These are phyloP conservation scores for Crithidia expoeki DNA, from an alignment of 208 protist species.

Conservation along the genomic window DNA sequence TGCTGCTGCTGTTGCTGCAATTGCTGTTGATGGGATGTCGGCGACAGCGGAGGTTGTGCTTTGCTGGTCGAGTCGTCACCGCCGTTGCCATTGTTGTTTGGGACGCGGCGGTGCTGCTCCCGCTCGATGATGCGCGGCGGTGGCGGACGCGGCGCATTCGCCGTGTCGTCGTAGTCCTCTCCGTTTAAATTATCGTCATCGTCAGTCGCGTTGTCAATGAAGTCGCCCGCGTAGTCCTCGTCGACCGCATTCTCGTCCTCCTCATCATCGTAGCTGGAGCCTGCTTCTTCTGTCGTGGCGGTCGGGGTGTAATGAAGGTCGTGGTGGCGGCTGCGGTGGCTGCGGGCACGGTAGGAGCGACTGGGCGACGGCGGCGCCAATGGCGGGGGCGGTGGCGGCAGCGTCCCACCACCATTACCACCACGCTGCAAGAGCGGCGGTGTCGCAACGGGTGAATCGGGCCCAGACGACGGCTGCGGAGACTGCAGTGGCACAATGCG, in stretches of 20 bases:
- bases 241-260: constrained; percentile 13
- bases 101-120: constrained; percentile 72
- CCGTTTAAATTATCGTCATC: constrained; percentile 14
- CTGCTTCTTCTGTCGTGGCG: constrained; percentile 83
- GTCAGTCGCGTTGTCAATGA: constrained; percentile 23
- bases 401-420: background rate
- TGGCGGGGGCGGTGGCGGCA: background rate
- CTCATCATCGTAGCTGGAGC: constrained; percentile 55
- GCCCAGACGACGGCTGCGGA: constrained; percentile 33
- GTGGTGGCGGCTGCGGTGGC: constrained; percentile 24
- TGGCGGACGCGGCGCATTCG: constrained; percentile 23
- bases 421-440: constrained; percentile 25
- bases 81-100: constrained; percentile 12
- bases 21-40: background rate
- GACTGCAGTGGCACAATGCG: constrained; percentile 26
- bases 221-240: constrained; percentile 32
- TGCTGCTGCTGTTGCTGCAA: constrained; percentile 18
- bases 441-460: constrained; percentile 33
- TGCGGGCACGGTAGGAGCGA: constrained; percentile 40
- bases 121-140: constrained; percentile 87
- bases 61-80: constrained; percentile 9
- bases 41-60: constrained; percentile 1
- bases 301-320: constrained; percentile 48
- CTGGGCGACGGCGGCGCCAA: constrained; percentile 38
- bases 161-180: constrained; percentile 26